Conservation (phyloP, 306 rosid genomes). For the Glycine tomentella region DNA sequence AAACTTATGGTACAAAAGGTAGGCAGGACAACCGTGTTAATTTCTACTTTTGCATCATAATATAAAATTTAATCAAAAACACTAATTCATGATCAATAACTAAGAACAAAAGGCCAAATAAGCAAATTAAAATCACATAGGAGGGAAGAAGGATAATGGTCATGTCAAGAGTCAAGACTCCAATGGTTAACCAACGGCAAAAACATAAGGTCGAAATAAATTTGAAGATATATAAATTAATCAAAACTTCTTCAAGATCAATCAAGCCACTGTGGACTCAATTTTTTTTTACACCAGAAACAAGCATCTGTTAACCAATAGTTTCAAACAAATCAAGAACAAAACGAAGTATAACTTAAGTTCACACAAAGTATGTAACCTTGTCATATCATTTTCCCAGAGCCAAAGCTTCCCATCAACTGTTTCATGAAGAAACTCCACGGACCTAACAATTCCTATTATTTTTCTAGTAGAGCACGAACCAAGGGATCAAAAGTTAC, state of each 20-base stretch:
- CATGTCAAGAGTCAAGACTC: too few relatives aligned
- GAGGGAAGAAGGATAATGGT: too few relatives aligned
- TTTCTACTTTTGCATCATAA: too few relatives aligned
- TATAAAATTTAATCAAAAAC: too few relatives aligned
- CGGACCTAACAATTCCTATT: background rate
- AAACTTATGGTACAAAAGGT: background rate
- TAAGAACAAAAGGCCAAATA: too few relatives aligned
- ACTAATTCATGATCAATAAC: too few relatives aligned
- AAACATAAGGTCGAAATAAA: background rate
- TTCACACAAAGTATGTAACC: conserved; percentile 30
- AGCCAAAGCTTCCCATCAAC: conserved; percentile 34
- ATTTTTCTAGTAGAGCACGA: conserved; percentile 41
- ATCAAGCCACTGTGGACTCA: background rate
- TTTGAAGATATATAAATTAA: background rate
- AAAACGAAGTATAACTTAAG: background rate
- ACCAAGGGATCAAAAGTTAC: conserved; percentile 48
- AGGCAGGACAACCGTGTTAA: too few relatives aligned
- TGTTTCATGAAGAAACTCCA: conserved; percentile 23
- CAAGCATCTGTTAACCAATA: background rate
- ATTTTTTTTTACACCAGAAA: conserved; percentile 6
- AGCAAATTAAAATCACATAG: too few relatives aligned
- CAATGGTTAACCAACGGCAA: too few relatives aligned
- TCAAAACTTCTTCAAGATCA: conserved; percentile 27
- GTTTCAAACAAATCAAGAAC: conserved; percentile 23
- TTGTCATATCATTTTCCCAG: conserved; percentile 7